A percentile compares a stretch with the other conserved stretches of the same genome.
These are phyloP conservation scores for Carpinus viminea DNA, from an alignment of 306 rosid genomes.

Conservation along the genomic window DNA sequence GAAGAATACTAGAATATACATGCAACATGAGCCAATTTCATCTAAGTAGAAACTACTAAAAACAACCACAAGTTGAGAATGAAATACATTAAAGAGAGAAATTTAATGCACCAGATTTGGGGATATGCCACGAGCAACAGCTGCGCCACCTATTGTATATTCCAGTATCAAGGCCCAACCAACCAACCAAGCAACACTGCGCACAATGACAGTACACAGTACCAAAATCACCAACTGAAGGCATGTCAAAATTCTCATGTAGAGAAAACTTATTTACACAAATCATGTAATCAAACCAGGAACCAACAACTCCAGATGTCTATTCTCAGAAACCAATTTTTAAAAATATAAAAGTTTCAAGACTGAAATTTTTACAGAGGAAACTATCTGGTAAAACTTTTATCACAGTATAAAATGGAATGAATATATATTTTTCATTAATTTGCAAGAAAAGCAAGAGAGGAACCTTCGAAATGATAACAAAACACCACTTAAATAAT, in stretches of 20 bases:
- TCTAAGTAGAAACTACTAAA: conserved; percentile 12
- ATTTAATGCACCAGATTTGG: conserved; percentile 72
- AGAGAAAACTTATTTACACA: neutral
- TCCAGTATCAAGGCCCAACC: conserved; percentile 93
- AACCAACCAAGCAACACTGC: conserved; percentile 90
- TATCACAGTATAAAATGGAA: neutral
- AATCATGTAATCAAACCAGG: neutral
- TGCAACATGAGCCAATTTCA: conserved; percentile 7
- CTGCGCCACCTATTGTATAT: conserved; percentile 82
- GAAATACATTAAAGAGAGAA: conserved; percentile 8
- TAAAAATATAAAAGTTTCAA: neutral
- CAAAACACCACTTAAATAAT: neutral
- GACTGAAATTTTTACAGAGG: neutral
- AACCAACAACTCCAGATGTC: neutral
- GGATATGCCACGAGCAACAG: conserved; percentile 91
- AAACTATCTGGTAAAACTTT: neutral
- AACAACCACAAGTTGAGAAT: neutral
- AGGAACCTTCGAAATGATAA: neutral
- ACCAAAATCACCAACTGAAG: conserved; percentile 3
- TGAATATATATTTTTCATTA: neutral
- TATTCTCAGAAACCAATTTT: neutral
- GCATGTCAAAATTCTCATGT: neutral
- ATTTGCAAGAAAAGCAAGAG: neutral
- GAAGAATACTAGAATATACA: neutral
- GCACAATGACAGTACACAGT: conserved; percentile 26